Evolutionary conservation across 2,329 filamentous ascomycete species (phyloP).

Genomic region (Cladorrhinum sp.): DNA sequence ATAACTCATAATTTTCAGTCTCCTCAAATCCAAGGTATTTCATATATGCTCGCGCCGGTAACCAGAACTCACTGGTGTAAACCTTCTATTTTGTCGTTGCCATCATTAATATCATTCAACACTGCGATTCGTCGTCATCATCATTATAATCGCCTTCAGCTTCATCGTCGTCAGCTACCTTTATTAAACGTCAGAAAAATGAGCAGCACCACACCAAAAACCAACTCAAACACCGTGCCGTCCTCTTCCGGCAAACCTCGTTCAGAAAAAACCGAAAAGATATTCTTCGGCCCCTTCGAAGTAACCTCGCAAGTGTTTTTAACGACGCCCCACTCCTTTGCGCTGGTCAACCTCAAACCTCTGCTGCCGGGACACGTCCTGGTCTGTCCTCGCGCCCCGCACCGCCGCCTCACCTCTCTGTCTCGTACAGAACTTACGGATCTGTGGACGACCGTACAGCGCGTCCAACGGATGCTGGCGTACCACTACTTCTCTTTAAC

Average conservation of each 20-base stretch:
- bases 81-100: background rate
- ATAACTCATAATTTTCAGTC: background rate
- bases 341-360: conserved; percentile 92
- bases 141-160: background rate
- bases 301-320: conserved; percentile 88
- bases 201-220: conserved; percentile 3
- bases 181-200: background rate
- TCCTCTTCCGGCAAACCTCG: background rate
- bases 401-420: conserved; percentile 74
- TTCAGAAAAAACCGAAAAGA: conserved; percentile 1
- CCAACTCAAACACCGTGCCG: background rate
- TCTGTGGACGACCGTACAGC: conserved; percentile 83
- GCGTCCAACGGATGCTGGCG: conserved; percentile 73
- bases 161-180: background rate
- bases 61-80: background rate
- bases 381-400: conserved; percentile 69
- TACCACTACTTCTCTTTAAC: conserved; percentile 46
- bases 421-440: conserved; percentile 69
- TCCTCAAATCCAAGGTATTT: background rate
- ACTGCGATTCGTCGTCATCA: background rate
- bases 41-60: background rate
- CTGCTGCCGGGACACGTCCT: conserved; percentile 91
- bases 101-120: background rate
- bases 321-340: conserved; percentile 74
- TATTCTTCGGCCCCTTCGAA: conserved; percentile 70